Evolutionary conservation across 495 filamentous ascomycete species (phyloP).

Genomic region (Amphirosellinia nigrospora): DNA sequence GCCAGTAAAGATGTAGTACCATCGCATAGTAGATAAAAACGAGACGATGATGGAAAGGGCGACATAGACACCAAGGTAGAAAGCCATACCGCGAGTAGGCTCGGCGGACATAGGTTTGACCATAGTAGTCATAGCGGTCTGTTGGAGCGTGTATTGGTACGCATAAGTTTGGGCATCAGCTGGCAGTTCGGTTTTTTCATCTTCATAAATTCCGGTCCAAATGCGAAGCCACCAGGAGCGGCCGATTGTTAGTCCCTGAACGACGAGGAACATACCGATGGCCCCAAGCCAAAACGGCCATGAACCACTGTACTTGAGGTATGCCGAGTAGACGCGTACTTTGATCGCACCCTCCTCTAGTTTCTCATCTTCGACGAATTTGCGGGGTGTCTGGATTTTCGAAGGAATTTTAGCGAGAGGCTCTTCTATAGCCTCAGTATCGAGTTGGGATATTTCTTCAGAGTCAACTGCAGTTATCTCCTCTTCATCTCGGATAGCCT

Average conservation of each 20-base stretch:
- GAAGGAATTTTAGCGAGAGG: constrained; percentile 51
- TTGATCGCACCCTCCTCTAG: constrained; percentile 70
- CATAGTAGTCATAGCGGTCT: constrained; percentile 42
- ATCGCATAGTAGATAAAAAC: constrained; percentile 62
- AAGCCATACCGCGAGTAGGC: constrained; percentile 49
- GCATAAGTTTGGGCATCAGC: constrained; percentile 40
- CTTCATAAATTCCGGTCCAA: constrained; percentile 63
- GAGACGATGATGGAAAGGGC: constrained; percentile 62
- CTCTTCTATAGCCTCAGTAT: constrained; percentile 39
- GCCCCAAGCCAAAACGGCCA: constrained; percentile 65
- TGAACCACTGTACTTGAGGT: constrained; percentile 70
- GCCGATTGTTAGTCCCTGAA: constrained; percentile 52
- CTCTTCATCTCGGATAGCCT: constrained; percentile 51
- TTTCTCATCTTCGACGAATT: constrained; percentile 77
- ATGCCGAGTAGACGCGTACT: constrained; percentile 65
- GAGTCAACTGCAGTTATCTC: constrained; percentile 55
- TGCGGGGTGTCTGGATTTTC: constrained; percentile 53
- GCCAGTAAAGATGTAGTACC: constrained; percentile 61
- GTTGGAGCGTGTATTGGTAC: constrained; percentile 46
- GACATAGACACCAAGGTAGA: constrained; percentile 74
- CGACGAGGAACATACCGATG: constrained; percentile 56
- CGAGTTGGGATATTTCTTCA: constrained; percentile 39
- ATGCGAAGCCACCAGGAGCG: constrained; percentile 73
- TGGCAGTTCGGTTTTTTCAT: constrained; percentile 34
- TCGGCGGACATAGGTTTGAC: constrained; percentile 29